Base-by-base conservation (phyloP, 495 filamentous ascomycete genomes). In the Bacidia rubella region DNA sequence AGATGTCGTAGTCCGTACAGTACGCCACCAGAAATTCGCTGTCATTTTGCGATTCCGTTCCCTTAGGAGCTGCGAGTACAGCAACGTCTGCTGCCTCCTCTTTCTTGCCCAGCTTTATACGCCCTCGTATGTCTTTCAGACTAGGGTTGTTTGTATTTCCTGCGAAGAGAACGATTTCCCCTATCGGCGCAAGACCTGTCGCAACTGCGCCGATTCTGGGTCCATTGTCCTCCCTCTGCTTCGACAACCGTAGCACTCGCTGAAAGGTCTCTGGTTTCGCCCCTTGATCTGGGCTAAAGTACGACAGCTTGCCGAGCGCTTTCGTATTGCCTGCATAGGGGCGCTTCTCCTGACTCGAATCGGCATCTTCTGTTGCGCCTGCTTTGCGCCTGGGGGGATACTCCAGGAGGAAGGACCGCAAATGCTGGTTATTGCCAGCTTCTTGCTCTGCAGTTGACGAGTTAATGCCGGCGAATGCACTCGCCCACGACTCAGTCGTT, bases 11-110 rank as follows among this genome's bases (percentile, higher is more conserved):
- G 48, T 83, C 81, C 50, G 86, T 85, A 60, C 86, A 93, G 66
- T 92, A 96, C 3, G 82, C 82, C 47, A 88, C 69, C 26, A 80
- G 72, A 63, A 84, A 89, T 35, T 74, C 74, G 21, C 76, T 75
- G 20, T 72, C 65, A 25, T 70, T 72, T 12, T 70, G 73, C 12
- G 53, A 54, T 12, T 63, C 53, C 2, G 62, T 59, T 47, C 65
- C 59, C 49, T 73, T 65, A n/a, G 11, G 9, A n/a, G 72, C 61
- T 55, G 79, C 77, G 20, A 78, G 69, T 27, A 93, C 76, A 63
- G 94, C 89, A 44, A 93, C 58, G 68, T 96, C 92, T 63, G 79
- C 82, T 21, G 82, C 86, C 68, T 96, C 88, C 59, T 81, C 71
- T 27, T 70, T 69, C 51, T 66, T 74, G 9, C 65, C 66, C 29